phyloP scores from a whole-genome alignment of 331 rosid species.

The Telfairia occidentalis region DNA sequence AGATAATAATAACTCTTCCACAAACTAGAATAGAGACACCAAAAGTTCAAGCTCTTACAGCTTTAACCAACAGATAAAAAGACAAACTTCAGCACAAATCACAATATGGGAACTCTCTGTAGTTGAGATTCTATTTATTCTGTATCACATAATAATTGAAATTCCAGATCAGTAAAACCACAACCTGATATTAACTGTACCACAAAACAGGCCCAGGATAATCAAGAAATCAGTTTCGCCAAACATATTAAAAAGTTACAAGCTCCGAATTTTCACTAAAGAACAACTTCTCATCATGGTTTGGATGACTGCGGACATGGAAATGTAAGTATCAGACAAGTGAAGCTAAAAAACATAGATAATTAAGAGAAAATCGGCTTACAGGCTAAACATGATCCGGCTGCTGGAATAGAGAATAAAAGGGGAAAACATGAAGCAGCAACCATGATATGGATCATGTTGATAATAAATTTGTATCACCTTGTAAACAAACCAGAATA shows the following conservation, averaged over 20 bases:
- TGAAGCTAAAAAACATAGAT: too few relatives aligned
- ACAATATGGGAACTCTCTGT: background rate
- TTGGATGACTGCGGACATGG: too few relatives aligned
- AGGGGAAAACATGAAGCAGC: background rate
- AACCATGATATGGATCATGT: background rate
- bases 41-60: too few relatives aligned
- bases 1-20: too few relatives aligned
- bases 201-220: background rate
- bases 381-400: background rate
- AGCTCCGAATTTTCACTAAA: too few relatives aligned
- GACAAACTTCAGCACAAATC: too few relatives aligned
- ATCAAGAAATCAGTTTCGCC: background rate
- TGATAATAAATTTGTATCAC: background rate
- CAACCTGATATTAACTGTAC: background rate
- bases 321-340: too few relatives aligned
- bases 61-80: background rate
- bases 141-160: background rate
- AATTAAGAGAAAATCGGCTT: background rate
- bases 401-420: too few relatives aligned
- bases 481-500: background rate
- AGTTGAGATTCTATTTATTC: background rate
- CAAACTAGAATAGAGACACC: too few relatives aligned
- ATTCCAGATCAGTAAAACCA: background rate
- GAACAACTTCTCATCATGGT: too few relatives aligned
- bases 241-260: too few relatives aligned